Evolutionary conservation across 192 early-diverging fungal genomes (phyloP).

Genomic region (Coemansia umbellata): DNA sequence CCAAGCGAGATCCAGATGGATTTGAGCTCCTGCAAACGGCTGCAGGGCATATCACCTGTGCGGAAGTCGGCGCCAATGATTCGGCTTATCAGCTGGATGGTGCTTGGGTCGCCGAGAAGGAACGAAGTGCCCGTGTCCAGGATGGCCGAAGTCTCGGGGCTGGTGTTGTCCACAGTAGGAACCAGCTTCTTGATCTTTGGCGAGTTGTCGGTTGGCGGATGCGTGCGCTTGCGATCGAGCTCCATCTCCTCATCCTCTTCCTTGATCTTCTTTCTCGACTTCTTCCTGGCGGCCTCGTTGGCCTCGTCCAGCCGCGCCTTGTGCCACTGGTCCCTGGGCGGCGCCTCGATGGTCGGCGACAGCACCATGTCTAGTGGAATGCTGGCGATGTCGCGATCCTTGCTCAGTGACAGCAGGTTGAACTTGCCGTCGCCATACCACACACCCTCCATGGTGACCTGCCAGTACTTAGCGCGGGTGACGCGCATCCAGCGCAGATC

Average conservation of each 20-base stretch:
- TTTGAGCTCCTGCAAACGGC: slow-evolving; percentile 32
- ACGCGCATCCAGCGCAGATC: slow-evolving; percentile 54
- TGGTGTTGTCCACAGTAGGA: slow-evolving; percentile 6
- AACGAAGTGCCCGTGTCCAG: slow-evolving; percentile 50
- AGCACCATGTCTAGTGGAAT: slow-evolving; percentile 36
- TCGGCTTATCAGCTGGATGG: slow-evolving; percentile 47
- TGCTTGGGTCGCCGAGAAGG: slow-evolving; percentile 42
- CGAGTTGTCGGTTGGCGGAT: slow-evolving; percentile 30
- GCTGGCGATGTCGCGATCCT: slow-evolving; percentile 27
- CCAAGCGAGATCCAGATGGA: slow-evolving; percentile 46
- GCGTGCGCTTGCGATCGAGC: slow-evolving; percentile 16
- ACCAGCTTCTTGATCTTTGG: slow-evolving; percentile 45
- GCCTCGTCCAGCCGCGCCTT: slow-evolving; percentile 13
- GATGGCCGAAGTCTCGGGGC: slow-evolving; percentile 45
- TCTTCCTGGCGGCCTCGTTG: slow-evolving; percentile 10
- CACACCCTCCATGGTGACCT: slow-evolving; percentile 48
- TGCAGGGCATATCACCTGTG: slow-evolving; percentile 48
- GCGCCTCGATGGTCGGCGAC: slow-evolving; percentile 11
- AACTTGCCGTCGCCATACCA: slow-evolving; percentile 48
- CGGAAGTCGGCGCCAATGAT: slow-evolving; percentile 50
- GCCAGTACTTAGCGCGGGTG: slow-evolving; percentile 60
- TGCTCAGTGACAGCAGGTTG: slow-evolving; percentile 43
- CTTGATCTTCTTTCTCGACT: slow-evolving; percentile 29
- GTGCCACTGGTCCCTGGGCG: slow-evolving; percentile 5
- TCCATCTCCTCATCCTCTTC: slow-evolving; percentile 23